Evolutionary conservation across 208 protist genomes (phyloP).

Genomic region (Histomonas meleagridis): DNA sequence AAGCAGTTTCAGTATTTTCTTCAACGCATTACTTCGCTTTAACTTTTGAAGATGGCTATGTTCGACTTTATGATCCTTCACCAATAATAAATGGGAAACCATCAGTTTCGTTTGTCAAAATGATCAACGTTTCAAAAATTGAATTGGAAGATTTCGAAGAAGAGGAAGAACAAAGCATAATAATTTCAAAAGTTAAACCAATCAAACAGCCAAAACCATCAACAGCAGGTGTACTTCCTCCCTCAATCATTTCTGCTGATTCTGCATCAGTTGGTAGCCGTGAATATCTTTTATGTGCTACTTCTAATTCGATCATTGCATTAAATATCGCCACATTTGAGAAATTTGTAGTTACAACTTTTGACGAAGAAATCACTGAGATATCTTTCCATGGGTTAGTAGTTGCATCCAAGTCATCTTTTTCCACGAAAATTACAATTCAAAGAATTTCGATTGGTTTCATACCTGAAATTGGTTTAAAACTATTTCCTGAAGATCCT

Average conservation of each 20-base stretch:
- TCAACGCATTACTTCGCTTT: neutral
- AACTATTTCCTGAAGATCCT: neutral
- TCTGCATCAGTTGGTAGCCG: neutral
- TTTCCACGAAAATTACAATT: neutral
- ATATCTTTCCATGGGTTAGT: neutral
- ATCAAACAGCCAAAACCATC: neutral
- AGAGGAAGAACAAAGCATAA: conserved; percentile 18
- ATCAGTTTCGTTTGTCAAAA: neutral
- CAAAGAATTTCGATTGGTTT: neutral
- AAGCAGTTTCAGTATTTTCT: neutral
- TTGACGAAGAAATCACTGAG: neutral
- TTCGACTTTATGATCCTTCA: conserved; percentile 2
- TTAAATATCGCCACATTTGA: neutral
- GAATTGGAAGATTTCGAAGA: neutral
- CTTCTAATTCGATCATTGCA: neutral
- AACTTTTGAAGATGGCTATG: conserved; percentile 29
- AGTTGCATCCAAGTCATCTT: neutral
- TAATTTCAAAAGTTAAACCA: conserved; percentile 24
- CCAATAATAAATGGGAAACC: neutral
- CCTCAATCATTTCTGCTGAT: neutral
- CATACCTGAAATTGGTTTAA: neutral
- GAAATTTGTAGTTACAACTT: neutral
- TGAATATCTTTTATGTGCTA: neutral
- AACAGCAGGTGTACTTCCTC: neutral
- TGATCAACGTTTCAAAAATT: neutral